These are phyloP conservation scores for Furcasterigmium furcatum DNA, from an alignment of 2,329 filamentous ascomycete genomes.

Conservation along the genomic window DNA sequence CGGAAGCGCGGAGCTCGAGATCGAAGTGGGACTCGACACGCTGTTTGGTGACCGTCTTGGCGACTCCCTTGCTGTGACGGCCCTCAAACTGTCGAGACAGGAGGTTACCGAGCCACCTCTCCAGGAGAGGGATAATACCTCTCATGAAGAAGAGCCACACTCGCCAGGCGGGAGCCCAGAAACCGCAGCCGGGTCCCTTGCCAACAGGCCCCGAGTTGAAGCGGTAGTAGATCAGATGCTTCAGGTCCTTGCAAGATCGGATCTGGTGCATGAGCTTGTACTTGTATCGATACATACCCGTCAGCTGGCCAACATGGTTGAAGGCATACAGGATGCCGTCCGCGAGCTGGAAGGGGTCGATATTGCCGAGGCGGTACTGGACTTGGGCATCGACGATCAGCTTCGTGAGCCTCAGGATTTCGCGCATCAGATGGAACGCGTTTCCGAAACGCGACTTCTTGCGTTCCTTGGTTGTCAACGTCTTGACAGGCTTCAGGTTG, in stretches of 20 bases:
- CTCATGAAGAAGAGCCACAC: constrained; percentile 99
- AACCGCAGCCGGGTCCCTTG: constrained; percentile 95
- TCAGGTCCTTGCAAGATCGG: constrained; percentile 96
- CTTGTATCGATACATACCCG: constrained; percentile 99
- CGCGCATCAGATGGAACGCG: constrained; percentile 97
- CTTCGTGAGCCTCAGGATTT: constrained; percentile 93
- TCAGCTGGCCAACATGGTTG: constrained; percentile 97
- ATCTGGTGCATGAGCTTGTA: constrained; percentile 99
- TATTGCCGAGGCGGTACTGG: constrained; percentile 94
- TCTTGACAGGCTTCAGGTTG: constrained; percentile 98
- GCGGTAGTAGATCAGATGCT: constrained; percentile 98
- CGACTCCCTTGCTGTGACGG: constrained; percentile 96
- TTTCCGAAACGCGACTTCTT: constrained; percentile 99
- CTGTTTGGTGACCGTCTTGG: constrained; percentile 98
- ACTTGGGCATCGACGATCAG: constrained; percentile 98
- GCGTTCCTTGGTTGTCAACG: constrained; percentile 94
- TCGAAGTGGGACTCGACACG: constrained; percentile 99
- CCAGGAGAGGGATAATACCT: constrained; percentile 92
- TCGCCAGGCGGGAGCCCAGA: constrained; percentile 98
- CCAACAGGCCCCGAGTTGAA: constrained; percentile 97
- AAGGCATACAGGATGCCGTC: constrained; percentile 99
- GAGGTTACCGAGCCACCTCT: constrained; percentile 95
- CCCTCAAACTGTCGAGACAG: constrained; percentile 97
- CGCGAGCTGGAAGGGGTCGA: constrained; percentile 96
- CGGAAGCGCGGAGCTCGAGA: constrained; percentile 91